These are phyloP conservation scores for Naegleria fowleri DNA, from an alignment of 208 protist species.

Conservation along the genomic window DNA sequence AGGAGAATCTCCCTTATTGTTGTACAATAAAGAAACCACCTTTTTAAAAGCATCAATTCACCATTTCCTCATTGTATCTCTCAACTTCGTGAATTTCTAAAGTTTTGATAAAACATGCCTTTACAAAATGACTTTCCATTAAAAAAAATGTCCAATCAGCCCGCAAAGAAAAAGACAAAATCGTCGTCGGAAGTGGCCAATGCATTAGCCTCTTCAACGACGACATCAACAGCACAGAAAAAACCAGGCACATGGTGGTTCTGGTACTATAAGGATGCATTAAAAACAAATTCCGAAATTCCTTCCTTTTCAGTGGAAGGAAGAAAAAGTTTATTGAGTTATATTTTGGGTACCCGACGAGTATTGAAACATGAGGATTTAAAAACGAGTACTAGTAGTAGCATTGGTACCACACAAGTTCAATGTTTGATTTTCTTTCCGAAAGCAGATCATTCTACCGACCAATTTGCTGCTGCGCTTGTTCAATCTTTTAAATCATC, in stretches of 20 bases:
- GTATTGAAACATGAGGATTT: neutral
- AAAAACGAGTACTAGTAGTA: too few relatives aligned
- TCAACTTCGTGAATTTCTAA: too few relatives aligned
- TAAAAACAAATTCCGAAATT: neutral
- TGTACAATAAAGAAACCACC: too few relatives aligned
- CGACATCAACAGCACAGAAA: neutral
- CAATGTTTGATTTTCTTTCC: neutral
- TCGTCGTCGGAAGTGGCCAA: neutral
- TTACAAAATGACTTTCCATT: too few relatives aligned
- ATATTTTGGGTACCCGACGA: too few relatives aligned
- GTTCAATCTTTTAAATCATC: neutral
- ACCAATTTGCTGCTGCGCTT: neutral
- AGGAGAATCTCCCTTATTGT: too few relatives aligned
- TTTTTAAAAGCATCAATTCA: too few relatives aligned
- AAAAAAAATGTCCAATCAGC: too few relatives aligned
- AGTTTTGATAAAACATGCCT: too few relatives aligned
- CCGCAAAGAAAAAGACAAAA: too few relatives aligned
- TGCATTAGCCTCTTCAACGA: neutral
- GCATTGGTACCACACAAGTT: neutral
- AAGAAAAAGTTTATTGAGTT: slow-evolving; percentile 16
- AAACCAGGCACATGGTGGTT: neutral
- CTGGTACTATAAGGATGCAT: slow-evolving; percentile 14
- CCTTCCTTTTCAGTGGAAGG: neutral
- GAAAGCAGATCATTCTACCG: neutral
- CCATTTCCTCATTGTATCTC: too few relatives aligned